phyloP scores from a whole-genome alignment of 495 filamentous ascomycete genomes.

The Xylaria nigripes region DNA sequence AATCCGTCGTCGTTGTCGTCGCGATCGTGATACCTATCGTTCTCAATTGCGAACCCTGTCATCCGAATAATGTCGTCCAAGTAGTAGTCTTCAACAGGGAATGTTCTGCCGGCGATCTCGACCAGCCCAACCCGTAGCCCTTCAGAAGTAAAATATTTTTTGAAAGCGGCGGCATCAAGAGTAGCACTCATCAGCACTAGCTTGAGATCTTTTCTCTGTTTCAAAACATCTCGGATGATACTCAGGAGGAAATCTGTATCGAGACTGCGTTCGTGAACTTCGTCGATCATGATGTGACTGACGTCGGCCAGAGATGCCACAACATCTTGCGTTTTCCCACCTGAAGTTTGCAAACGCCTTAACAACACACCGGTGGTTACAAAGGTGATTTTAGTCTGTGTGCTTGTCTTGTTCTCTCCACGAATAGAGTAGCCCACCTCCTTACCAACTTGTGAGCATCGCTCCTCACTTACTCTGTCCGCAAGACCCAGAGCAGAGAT shows the following conservation, averaged over 20 bases:
- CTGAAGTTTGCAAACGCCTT: constrained; percentile 77
- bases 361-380: constrained; percentile 96
- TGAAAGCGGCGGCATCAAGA: constrained; percentile 81
- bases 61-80: constrained; percentile 78
- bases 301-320: constrained; percentile 75
- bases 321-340: constrained; percentile 66
- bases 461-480: constrained; percentile 88
- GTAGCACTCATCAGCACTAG: constrained; percentile 98
- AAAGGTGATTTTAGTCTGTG: constrained; percentile 80
- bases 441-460: constrained; percentile 70
- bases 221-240: constrained; percentile 76
- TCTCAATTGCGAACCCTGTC: constrained; percentile 59
- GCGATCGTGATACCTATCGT: constrained; percentile 21
- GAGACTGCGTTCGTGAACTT: constrained; percentile 92
- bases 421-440: constrained; percentile 95
- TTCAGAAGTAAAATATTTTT: constrained; percentile 67
- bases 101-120: constrained; percentile 82
- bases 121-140: constrained; percentile 61
- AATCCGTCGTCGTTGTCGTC: constrained; percentile 28
- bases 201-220: constrained; percentile 69
- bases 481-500: constrained; percentile 93
- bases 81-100: constrained; percentile 83
- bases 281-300: constrained; percentile 92
- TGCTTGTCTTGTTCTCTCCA: constrained; percentile 65
- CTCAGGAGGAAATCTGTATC: constrained; percentile 93